Evolutionary conservation across 2,329 filamentous ascomycete genomes (phyloP), one percentile per base, ranked within the genome.

Genomic region (Pseudocercospora cruenta): DNA sequence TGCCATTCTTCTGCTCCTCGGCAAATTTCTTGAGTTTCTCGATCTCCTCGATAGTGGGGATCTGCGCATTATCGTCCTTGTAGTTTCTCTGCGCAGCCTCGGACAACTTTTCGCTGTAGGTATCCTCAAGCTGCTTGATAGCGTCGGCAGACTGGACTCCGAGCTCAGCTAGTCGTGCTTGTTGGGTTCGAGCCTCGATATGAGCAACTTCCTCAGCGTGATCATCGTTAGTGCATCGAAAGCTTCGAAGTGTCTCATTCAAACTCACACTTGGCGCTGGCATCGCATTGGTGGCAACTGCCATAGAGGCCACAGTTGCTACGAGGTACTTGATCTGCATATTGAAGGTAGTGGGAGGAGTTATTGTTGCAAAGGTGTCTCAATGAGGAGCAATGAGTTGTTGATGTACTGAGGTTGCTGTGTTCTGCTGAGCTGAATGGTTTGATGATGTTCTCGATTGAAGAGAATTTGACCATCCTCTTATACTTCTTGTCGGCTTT

Each of bases 301-400:
- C 58, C 58, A 61, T n/a, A 4, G 58, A 61, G 43, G 58, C 58
- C 39, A 61, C 47, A 21, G 58, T 51, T 10, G 58, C 58, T 10
- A 51, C 58, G 16, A 61, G 47, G 58, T 61, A 61, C 24, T 61
- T 61, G 43, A 51, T n/a, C 43, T 61, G 58, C 58, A 61, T 61
- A 9, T 45, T 45, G 39, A 45, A 16, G 39, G 28, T 31, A 31
- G 4, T 45, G 39, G 39, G 12, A 5, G 4, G n/a, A 5, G 39
- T 45, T 31, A 1, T n/a, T 45, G 19, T 45, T 45, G 39, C 14
- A 16, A 16, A 16, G 12, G 39, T 45, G 19, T 16, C 4, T 45
- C 14, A 16, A n/a, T 16, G 39, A 16, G 14, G 12, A 45, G 19
- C 4, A 45, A 45, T 16, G 19, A 16, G 19, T 45, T 45, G 4